phyloP scores from a whole-genome alignment of 2,329 filamentous ascomycete genomes.

The Trichoderma koningiopsis region DNA sequence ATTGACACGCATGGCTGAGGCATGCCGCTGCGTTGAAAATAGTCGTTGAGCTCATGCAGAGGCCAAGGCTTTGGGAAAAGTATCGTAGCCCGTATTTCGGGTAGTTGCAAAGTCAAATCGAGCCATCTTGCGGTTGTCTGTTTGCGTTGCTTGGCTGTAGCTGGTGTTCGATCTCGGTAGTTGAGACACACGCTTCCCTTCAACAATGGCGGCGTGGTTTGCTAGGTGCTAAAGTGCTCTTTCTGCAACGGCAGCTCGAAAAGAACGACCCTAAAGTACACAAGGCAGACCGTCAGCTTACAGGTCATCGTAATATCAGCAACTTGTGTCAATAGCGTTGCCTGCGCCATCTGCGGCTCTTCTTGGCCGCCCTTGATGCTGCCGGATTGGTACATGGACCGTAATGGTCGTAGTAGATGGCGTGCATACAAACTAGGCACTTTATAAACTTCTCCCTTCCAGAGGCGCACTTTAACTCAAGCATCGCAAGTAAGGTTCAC shows the following conservation, averaged over 20 bases:
- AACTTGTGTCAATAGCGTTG: neutral
- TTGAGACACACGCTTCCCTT: neutral
- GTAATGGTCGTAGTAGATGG: neutral
- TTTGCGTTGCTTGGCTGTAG: neutral
- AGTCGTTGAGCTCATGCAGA: neutral
- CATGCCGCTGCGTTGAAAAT: neutral
- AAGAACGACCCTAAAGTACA: neutral
- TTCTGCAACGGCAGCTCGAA: neutral
- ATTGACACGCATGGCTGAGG: constrained; percentile 1
- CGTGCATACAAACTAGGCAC: neutral
- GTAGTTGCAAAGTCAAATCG: neutral
- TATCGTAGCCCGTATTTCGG: neutral
- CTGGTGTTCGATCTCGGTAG: neutral
- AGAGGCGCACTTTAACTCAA: constrained; percentile 1
- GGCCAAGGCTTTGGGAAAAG: neutral
- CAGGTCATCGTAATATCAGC: neutral
- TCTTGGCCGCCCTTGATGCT: neutral
- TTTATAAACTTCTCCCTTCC: neutral
- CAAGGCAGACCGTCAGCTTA: constrained; percentile 7
- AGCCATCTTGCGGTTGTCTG: neutral
- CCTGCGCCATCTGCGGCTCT: neutral
- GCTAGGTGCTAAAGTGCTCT: neutral
- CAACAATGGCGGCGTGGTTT: neutral
- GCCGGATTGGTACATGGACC: neutral
- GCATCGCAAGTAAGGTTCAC: constrained; percentile 12